Conservation (phyloP, 2,329 filamentous ascomycete species). For the Endocalyx cinctus region DNA sequence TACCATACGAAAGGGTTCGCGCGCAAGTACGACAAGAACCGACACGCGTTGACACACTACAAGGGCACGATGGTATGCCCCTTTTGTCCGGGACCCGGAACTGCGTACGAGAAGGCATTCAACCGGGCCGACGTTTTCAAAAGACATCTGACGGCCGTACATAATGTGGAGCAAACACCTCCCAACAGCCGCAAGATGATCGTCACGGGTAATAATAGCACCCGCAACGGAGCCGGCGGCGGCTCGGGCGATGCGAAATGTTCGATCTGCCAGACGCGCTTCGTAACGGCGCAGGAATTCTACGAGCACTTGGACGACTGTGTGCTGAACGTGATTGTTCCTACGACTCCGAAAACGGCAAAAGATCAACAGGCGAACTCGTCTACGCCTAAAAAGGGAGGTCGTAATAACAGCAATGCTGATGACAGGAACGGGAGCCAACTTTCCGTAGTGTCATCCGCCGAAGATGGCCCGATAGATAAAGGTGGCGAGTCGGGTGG, state of each 20-base stretch:
- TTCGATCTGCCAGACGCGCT: slow-evolving; percentile 78
- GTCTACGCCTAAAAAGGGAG: slow-evolving; percentile 20
- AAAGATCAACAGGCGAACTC: slow-evolving; percentile 19
- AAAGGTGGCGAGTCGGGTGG: neutral
- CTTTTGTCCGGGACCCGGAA: slow-evolving; percentile 86
- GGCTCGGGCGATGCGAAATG: slow-evolving; percentile 73
- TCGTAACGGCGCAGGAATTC: slow-evolving; percentile 87
- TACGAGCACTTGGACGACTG: slow-evolving; percentile 86
- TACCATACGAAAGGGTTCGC: slow-evolving; percentile 92
- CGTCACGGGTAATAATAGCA: slow-evolving; percentile 23
- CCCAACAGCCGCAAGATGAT: slow-evolving; percentile 80
- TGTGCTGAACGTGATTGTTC: slow-evolving; percentile 55
- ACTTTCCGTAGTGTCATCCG: too few species aligned
- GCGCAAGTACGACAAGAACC: slow-evolving; percentile 93
- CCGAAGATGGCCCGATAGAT: too few species aligned
- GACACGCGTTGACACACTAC: slow-evolving; percentile 91
- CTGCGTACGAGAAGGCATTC: slow-evolving; percentile 88
- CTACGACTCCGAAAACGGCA: slow-evolving; percentile 34
- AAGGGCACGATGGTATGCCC: slow-evolving; percentile 97
- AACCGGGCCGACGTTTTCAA: slow-evolving; percentile 96
- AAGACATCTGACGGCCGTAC: slow-evolving; percentile 83
- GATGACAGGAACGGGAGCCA: too few species aligned
- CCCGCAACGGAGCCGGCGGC: slow-evolving; percentile 27
- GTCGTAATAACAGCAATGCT: slow-evolving; percentile 16
- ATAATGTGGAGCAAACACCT: slow-evolving; percentile 87